These are phyloP conservation scores for Pelargonium fulgidum DNA, from an alignment of 441 rosid species.

Conservation along the genomic window DNA sequence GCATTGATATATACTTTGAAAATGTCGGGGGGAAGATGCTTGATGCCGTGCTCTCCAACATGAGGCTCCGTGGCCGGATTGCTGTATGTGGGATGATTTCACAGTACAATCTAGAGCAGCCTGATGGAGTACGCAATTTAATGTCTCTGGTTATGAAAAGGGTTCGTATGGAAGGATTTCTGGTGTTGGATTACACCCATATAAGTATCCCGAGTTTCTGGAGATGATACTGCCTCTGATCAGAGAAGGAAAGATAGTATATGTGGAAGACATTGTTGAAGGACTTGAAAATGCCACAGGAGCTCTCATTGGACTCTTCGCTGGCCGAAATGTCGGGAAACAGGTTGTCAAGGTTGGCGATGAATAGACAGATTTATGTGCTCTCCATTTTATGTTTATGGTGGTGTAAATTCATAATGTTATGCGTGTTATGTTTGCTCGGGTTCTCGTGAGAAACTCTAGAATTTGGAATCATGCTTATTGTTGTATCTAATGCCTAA, in stretches of 20 bases:
- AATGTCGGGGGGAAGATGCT: slow-evolving; percentile 48
- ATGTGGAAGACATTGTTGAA: slow-evolving; percentile 28
- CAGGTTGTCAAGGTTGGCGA: slow-evolving; percentile 25
- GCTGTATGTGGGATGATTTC: slow-evolving; percentile 36
- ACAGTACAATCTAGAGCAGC: slow-evolving; percentile 29
- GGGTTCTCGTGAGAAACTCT: too few relatives aligned
- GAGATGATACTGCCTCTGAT: slow-evolving; percentile 26
- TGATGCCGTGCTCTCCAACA: slow-evolving; percentile 35
- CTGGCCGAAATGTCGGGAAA: slow-evolving; percentile 33
- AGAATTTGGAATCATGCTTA: too few relatives aligned
- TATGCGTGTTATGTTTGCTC: too few relatives aligned
- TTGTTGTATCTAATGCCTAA: too few relatives aligned
- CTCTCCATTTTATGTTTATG: too few relatives aligned
- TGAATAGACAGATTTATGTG: slow-evolving; percentile 1
- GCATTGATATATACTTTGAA: slow-evolving; percentile 41
- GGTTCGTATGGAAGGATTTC: slow-evolving; percentile 28
- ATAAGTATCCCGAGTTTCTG: slow-evolving; percentile 23
- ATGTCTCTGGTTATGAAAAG: slow-evolving; percentile 19
- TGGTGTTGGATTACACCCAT: slow-evolving; percentile 8
- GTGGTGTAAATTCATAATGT: too few relatives aligned
- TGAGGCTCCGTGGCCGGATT: slow-evolving; percentile 31
- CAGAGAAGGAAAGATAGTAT: slow-evolving; percentile 30
- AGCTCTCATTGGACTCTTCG: slow-evolving; percentile 33
- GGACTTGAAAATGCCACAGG: slow-evolving; percentile 32
- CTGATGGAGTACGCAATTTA: slow-evolving; percentile 30